These are phyloP conservation scores for Tubosaeta brunneosetosa DNA, from an alignment of 768 basidiomycete genomes.

Conservation along the genomic window DNA sequence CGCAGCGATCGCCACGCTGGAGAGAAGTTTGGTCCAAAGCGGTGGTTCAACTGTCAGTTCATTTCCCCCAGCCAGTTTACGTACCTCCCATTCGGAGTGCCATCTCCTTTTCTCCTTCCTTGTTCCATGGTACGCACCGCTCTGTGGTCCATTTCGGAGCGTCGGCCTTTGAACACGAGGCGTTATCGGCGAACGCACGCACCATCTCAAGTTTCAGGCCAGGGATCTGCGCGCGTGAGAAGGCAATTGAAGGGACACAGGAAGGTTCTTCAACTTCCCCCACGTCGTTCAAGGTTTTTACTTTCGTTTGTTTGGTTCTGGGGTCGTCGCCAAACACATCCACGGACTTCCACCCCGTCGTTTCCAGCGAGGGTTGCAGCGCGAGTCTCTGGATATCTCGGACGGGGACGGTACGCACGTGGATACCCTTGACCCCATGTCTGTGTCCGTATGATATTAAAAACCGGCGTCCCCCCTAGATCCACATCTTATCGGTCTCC, in stretches of 20 bases:
- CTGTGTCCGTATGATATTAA: not conserved
- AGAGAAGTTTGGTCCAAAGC: not conserved
- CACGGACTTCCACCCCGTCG: not conserved
- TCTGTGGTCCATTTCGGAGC: not conserved
- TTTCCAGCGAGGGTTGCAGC: not conserved
- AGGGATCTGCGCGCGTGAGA: not conserved
- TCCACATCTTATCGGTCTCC: constrained; percentile 21
- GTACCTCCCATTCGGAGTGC: not conserved
- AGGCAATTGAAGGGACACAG: not conserved
- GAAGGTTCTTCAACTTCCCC: not conserved
- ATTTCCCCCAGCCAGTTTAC: not conserved
- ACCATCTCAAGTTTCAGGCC: not conserved
- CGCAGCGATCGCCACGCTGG: not conserved
- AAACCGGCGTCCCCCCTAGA: constrained; percentile 11
- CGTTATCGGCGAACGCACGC: not conserved
- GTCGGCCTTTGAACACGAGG: not conserved
- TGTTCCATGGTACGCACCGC: not conserved
- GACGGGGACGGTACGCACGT: not conserved
- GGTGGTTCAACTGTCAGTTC: not conserved
- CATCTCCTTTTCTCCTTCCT: not conserved
- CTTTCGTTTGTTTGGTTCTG: constrained; percentile 14
- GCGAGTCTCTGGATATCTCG: not conserved
- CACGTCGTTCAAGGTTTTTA: not conserved
- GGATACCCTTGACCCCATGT: constrained; percentile 21
- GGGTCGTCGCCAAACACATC: constrained; percentile 12